phyloP scores from a whole-genome alignment of 169 alveolate species.

The Amoebophrya sp. region DNA sequence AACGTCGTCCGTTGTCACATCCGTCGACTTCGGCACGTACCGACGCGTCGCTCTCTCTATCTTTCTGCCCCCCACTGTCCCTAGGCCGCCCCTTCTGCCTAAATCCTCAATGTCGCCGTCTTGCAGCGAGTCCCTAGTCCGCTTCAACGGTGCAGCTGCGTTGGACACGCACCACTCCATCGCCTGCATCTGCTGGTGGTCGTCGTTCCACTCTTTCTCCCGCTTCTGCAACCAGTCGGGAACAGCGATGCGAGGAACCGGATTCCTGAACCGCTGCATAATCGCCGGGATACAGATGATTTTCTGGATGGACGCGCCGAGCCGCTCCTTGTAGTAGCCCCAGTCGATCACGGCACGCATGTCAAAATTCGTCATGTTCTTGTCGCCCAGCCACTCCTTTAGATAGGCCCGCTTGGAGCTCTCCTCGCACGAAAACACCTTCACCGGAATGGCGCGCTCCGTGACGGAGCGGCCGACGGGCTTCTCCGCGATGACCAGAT shows the following conservation, averaged over 20 bases:
- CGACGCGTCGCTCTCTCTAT: neutral
- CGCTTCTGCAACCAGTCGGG: constrained; percentile 21
- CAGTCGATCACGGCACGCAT: constrained; percentile 77
- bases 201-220: neutral
- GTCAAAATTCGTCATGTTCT: constrained; percentile 4
- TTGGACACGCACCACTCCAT: neutral
- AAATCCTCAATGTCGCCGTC: neutral
- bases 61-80: neutral
- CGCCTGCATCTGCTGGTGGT: neutral
- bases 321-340: constrained; percentile 58
- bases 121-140: neutral
- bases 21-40: neutral
- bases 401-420: constrained; percentile 20
- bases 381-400: neutral
- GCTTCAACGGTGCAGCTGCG: neutral
- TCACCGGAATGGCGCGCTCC: constrained; percentile 75
- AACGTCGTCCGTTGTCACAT: too few species aligned
- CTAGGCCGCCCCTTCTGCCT: too few species aligned
- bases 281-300: constrained; percentile 73
- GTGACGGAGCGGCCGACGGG: constrained; percentile 71
- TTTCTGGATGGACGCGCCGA: constrained; percentile 60
- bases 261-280: constrained; percentile 17
- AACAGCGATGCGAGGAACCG: constrained; percentile 17
- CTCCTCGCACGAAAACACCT: constrained; percentile 4
- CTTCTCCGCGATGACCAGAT: constrained; percentile 59